phyloP scores from a whole-genome alignment of 495 filamentous ascomycete species.

The Penicillium cosmopolitanum region DNA sequence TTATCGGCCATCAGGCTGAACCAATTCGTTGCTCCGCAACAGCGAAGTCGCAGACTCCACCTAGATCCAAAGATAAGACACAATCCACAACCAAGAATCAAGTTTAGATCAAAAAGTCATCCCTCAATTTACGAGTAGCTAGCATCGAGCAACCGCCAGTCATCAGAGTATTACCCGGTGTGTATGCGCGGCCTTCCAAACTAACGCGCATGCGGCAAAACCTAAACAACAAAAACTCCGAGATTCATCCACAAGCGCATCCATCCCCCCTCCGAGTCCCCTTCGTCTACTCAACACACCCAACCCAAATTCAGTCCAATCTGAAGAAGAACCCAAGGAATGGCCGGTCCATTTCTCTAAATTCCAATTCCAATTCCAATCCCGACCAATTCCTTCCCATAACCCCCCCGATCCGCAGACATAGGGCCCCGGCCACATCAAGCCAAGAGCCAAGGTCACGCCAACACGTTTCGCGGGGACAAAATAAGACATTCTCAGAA shows the following conservation, averaged over 20 bases:
- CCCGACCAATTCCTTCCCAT: not conserved
- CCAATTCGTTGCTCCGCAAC: conserved; percentile 14
- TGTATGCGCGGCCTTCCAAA: not conserved
- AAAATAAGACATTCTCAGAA: conserved; percentile 1
- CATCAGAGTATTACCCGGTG: not conserved
- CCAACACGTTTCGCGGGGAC: conserved; percentile 5
- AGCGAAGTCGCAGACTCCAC: conserved; percentile 9
- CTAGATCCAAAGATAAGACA: conserved; percentile 8
- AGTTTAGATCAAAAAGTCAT: no score
- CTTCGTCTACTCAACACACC: not conserved
- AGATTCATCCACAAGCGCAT: conserved; percentile 14
- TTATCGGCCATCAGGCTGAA: conserved; percentile 2
- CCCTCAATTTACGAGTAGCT: no score
- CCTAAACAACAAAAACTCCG: conserved; percentile 31
- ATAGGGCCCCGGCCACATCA: not conserved
- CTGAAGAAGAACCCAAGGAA: not conserved
- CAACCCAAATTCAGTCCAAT: not conserved
- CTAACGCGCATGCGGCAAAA: conserved; percentile 29
- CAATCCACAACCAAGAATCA: not conserved
- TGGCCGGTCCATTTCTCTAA: not conserved
- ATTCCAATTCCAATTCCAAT: not conserved
- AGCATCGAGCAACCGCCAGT: not conserved
- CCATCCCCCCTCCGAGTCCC: not conserved
- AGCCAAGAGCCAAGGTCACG: conserved; percentile 2
- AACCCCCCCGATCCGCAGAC: not conserved